Base-by-base conservation (phyloP, 2,329 filamentous ascomycete species). In the Didymella arachidicola region DNA sequence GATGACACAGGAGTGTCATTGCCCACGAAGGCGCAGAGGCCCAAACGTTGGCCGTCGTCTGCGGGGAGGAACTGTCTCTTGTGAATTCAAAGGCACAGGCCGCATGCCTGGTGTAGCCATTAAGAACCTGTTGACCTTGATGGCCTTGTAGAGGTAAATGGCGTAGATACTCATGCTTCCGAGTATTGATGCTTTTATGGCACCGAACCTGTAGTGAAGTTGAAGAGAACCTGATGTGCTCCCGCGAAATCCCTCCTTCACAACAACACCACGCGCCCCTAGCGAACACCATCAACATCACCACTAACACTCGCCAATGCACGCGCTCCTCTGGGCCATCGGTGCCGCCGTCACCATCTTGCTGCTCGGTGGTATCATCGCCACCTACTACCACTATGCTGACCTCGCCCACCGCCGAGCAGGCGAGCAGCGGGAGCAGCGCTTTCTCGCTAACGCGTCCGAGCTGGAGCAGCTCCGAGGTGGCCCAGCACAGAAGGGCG, bases 391-490 rank as follows among this genome's bases (percentile, higher is more conserved):
- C 36, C 8, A 43, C 36, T 43, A 22, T 7, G 36, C 43, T 47
- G 34, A 19, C n/a, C 29, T n/a, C 36, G 22, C 27, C 44, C 14
- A 25, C 16, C 8, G 43, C 36, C 19, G 45, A 25, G 12, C 26
- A 6, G 32, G 42, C 26, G 43, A 32, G 18, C 43, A 41, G 26
- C 34, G n/a, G 25, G 34, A 46, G 34, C 43, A 45, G 50, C 32
- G 42, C 38, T 42, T 46, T 25, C 42, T 45, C n/a, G 32, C 25
- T 30, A 25, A 38, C 25, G 32, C 27, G n/a, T 30, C 39, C 14
- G 51, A 47, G 52, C 52, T 47, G 27, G 34, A 34, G 26, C 36
- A 48, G 52, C 43, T 32, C 27, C 34, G 36, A 54, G 52, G 36
- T 34, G 34, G 29, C 6, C 12, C 30, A 22, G 34, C 16, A 18